Conservation (phyloP, 2,329 filamentous ascomycete species). For the Trichoderma harzianum region DNA sequence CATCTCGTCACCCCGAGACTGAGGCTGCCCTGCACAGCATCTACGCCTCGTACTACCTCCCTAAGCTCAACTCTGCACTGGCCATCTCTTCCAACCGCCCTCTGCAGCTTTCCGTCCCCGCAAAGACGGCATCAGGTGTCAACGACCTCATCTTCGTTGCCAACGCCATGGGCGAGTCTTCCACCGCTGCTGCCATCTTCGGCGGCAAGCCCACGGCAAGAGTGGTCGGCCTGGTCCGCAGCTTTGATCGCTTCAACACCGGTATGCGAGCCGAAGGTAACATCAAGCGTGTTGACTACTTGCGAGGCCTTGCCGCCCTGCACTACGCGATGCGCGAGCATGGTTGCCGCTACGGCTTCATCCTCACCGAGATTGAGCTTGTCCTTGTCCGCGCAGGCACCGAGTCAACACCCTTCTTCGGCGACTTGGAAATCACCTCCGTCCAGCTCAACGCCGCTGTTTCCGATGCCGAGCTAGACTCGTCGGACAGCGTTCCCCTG, state of each 20-base stretch:
- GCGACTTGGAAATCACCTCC: conserved; percentile 73
- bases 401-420: conserved; percentile 73
- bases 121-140: conserved; percentile 32
- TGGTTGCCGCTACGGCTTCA: conserved; percentile 89
- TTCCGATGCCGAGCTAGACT: conserved; percentile 27
- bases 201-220: conserved; percentile 51
- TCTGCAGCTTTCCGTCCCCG: conserved; percentile 48
- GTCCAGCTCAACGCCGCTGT: conserved; percentile 52
- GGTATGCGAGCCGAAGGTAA: conserved; percentile 85
- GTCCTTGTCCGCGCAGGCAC: conserved; percentile 81
- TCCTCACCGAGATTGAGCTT: conserved; percentile 93
- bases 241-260: conserved; percentile 92
- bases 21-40: conserved; percentile 72
- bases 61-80: conserved; percentile 83
- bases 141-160: conserved; percentile 63
- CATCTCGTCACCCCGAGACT: conserved; percentile 70
- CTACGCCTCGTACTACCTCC: conserved; percentile 74
- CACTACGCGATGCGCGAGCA: conserved; percentile 93
- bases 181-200: conserved; percentile 52
- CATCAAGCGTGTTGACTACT: conserved; percentile 82
- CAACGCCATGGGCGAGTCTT: conserved; percentile 55
- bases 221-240: conserved; percentile 82
- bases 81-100: conserved; percentile 69
- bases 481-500: conserved; percentile 43
- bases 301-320: conserved; percentile 78